A percentile compares a stretch with the other conserved stretches of the same genome.
Evolutionary conservation across 805 yeast genomes (phyloP).

Genomic region (Lachancea thermotolerans): DNA sequence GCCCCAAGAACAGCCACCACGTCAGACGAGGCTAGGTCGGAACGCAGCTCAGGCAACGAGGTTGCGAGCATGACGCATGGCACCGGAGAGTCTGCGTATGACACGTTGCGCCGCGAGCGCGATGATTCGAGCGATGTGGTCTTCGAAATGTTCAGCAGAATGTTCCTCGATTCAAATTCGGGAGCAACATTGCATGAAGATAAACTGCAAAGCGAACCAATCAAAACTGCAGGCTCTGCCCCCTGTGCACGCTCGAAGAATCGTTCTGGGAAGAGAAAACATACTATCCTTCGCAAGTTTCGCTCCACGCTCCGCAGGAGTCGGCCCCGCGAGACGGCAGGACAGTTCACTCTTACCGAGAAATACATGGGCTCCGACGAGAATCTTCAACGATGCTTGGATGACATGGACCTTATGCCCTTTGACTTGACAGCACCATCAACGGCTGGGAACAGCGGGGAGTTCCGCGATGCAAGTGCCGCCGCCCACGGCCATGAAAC

Average conservation of each 20-base stretch:
- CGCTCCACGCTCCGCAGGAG: conserved; percentile 4
- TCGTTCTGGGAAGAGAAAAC: background rate
- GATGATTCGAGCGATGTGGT: background rate
- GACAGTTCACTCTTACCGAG: conserved; percentile 5
- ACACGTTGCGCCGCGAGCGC: background rate
- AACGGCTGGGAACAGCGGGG: conserved; percentile 4
- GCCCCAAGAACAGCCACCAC: too few relatives aligned
- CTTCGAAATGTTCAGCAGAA: conserved; percentile 3
- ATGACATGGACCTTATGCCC: conserved; percentile 10
- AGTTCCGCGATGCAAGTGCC: conserved; percentile 2
- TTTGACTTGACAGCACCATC: conserved; percentile 6
- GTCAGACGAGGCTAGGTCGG: too few relatives aligned
- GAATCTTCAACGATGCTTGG: conserved; percentile 6
- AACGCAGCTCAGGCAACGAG: too few relatives aligned
- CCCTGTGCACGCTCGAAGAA: background rate
- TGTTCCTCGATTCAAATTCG: conserved; percentile 1
- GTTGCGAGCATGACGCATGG: too few relatives aligned
- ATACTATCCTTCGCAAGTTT: conserved; percentile 2
- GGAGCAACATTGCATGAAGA: conserved; percentile 3
- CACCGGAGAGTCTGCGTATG: too few relatives aligned
- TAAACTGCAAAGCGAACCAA: background rate
- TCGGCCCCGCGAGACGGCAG: background rate
- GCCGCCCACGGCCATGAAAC: background rate
- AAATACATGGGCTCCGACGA: conserved; percentile 8
- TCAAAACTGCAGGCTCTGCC: background rate